Evolutionary conservation across 2,329 filamentous ascomycete species (phyloP), one percentile per base, ranked within the genome.

Genomic region (Penicillium polonicum): DNA sequence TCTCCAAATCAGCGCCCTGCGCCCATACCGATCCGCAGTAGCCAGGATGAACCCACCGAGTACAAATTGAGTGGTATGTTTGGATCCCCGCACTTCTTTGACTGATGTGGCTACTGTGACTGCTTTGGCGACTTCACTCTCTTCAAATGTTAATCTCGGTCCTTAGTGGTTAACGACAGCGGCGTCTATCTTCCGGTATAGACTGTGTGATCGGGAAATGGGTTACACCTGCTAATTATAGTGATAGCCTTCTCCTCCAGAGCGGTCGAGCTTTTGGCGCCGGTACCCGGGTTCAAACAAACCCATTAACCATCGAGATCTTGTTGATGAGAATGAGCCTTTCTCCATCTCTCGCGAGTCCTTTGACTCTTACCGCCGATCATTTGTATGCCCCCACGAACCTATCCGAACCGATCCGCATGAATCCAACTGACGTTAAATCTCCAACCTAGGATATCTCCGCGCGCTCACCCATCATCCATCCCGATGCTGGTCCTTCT

Each of bases 261-360:
- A 96, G 76, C 91, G 91, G 73, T 91, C 90, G 71, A 83, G 83
- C 61, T 88, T 91, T 68, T 97, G 92, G 92, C 79, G 78, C 55
- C 79, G 78, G 64, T 85, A 78, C 29, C 72, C 78, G 9, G 70
- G 70, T 13, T 74, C 78, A 4, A 80, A 78, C 23, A 78, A 78
- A 59, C 80, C 83, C 39, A 81, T 80, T 31, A 83, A 84, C 63
- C 83, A 85, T 70, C 79, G 84, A 56, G 86, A 83, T 70, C 85
- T 88, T 66, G 80, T 90, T 59, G 86, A 87, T 68, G 91, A 96
- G 61, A 92, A 92, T 67, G 93, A 97, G 72, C 92, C 89, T 15
- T 97, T 97, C 73, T 91, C 89, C 62, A 97, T 97, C 73, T 96
- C 92, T 38, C 85, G 93, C 69, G 94, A 97, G 78, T 97, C 92